Evolutionary conservation across 2,329 filamentous ascomycete species (phyloP).

Genomic region (Emericellopsis atlantica): DNA sequence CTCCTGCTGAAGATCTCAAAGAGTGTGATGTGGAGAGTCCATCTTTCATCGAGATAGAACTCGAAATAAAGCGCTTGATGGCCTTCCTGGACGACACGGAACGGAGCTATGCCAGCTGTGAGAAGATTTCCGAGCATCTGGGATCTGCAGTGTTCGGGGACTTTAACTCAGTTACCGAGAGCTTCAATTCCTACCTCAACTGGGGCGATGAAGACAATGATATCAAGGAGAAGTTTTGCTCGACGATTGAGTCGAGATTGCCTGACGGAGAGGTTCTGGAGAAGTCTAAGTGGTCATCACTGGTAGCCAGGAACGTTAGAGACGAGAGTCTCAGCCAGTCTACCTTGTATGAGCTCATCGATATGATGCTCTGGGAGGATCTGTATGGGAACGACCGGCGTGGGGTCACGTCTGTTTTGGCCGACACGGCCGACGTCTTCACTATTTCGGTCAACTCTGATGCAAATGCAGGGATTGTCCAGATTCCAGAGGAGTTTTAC

Average conservation of each 20-base stretch:
- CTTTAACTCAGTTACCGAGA: neutral
- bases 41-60: constrained; percentile 9
- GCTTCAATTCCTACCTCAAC: neutral
- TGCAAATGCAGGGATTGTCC: constrained; percentile 28
- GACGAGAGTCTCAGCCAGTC: constrained; percentile 23
- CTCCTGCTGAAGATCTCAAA: no score
- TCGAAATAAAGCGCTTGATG: constrained; percentile 49
- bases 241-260: constrained; percentile 10
- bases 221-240: constrained; percentile 7
- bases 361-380: constrained; percentile 34
- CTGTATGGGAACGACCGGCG: constrained; percentile 20
- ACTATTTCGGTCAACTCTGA: constrained; percentile 30
- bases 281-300: constrained; percentile 9
- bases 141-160: neutral
- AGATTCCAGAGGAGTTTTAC: constrained; percentile 38
- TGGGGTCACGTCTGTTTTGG: constrained; percentile 28
- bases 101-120: constrained; percentile 44
- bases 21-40: no score
- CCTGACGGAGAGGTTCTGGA: constrained; percentile 13
- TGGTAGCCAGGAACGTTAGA: constrained; percentile 25
- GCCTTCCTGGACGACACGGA: constrained; percentile 50
- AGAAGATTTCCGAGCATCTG: constrained; percentile 21
- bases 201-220: neutral
- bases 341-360: constrained; percentile 33
- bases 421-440: constrained; percentile 36